phyloP scores from a whole-genome alignment of 2,329 filamentous ascomycete genomes.

The Penicillium palitans region DNA sequence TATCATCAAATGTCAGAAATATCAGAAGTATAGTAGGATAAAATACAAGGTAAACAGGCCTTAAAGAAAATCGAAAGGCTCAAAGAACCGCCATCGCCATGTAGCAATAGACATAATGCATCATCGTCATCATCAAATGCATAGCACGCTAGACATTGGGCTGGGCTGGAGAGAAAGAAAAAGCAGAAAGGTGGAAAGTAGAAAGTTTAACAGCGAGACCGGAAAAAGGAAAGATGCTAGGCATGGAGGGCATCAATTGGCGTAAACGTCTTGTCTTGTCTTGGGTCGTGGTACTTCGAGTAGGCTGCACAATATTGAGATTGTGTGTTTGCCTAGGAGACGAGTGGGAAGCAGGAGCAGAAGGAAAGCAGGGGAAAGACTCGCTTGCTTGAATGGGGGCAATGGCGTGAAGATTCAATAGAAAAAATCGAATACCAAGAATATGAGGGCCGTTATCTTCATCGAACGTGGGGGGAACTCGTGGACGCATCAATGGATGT shows the following conservation, averaged over 20 bases:
- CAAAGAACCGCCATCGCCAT: conserved; percentile 6
- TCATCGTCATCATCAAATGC: conserved; percentile 7
- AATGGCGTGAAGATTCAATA: conserved; percentile 1
- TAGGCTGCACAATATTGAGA: conserved; percentile 6
- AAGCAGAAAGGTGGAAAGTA: neutral
- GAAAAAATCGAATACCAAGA: conserved; percentile 1
- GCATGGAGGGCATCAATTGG: conserved; percentile 15
- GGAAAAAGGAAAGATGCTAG: conserved; percentile 9
- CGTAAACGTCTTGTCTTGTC: conserved; percentile 14
- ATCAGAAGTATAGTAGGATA: neutral
- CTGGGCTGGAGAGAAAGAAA: neutral
- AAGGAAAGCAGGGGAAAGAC: neutral
- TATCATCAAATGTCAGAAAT: neutral
- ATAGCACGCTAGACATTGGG: conserved; percentile 14
- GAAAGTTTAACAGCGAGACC: neutral
- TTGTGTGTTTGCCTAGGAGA: neutral
- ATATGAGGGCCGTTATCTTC: conserved; percentile 17
- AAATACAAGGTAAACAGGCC: conserved; percentile 2
- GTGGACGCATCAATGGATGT: conserved; percentile 20
- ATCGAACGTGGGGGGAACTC: conserved; percentile 18
- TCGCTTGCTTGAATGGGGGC: conserved; percentile 5
- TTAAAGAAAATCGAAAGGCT: neutral
- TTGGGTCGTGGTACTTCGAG: conserved; percentile 3
- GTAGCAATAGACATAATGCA: conserved; percentile 4
- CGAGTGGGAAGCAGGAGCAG: conserved; percentile 3